These are phyloP conservation scores for Cercospora sp. DNA, from an alignment of 2,329 filamentous ascomycete genomes.

Conservation along the genomic window DNA sequence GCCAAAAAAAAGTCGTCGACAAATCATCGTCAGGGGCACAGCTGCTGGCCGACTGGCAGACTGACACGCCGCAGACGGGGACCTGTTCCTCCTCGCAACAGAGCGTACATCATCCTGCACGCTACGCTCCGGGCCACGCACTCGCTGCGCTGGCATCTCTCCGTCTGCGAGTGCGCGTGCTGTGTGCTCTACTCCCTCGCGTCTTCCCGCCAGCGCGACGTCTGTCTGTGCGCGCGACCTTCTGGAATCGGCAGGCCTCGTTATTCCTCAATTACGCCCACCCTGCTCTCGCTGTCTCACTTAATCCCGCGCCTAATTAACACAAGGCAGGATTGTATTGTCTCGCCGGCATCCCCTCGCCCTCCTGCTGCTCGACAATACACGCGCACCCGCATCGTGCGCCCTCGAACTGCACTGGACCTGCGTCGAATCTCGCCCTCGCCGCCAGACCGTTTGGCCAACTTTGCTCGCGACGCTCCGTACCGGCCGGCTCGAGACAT, in stretches of 20 bases:
- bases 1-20: constrained; percentile 1
- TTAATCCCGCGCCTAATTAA: constrained; percentile 29
- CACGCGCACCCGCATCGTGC: constrained; percentile 11
- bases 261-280: constrained; percentile 24
- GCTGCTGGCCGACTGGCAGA: neutral
- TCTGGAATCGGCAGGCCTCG: constrained; percentile 24
- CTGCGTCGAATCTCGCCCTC: constrained; percentile 5
- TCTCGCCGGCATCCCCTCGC: constrained; percentile 25
- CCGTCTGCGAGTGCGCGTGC: neutral
- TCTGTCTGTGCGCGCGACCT: constrained; percentile 20
- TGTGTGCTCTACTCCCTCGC: neutral
- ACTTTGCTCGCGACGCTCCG: constrained; percentile 20
- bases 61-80: neutral
- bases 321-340: constrained; percentile 21
- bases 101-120: neutral
- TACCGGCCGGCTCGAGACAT: constrained; percentile 21
- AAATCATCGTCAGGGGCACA: neutral
- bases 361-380: constrained; percentile 10
- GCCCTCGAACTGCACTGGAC: neutral
- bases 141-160: neutral
- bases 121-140: too few relatives aligned
- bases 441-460: neutral
- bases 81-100: constrained; percentile 1
- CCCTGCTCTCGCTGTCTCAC: constrained; percentile 27
- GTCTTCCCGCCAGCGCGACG: neutral